Conservation (phyloP, 225 moss, liverwort and hornwort genomes). For the Anthoceros angustus region DNA sequence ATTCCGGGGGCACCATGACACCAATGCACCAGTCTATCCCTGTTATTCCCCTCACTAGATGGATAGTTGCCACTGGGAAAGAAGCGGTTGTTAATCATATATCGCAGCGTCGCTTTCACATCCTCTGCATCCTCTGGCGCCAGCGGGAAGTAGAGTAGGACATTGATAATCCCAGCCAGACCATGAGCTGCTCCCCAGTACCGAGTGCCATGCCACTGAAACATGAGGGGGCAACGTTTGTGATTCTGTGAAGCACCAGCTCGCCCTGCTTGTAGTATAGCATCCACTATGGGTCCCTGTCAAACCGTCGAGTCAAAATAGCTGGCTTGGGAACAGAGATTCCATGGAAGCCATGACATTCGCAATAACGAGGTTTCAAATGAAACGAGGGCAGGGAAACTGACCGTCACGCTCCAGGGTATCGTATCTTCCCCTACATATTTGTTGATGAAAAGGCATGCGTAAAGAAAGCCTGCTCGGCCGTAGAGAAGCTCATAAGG, state of each 20-base stretch:
- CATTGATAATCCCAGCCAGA: slow-evolving; percentile 73
- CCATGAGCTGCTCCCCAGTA: slow-evolving; percentile 98
- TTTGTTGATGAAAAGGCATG: slow-evolving; percentile 71
- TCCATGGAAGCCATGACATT: not conserved
- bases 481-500: slow-evolving; percentile 74
- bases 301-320: not conserved
- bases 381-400: not conserved
- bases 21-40: slow-evolving; percentile 79
- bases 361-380: not conserved
- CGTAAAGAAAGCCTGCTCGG: slow-evolving; percentile 89
- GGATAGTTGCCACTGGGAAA: slow-evolving; percentile 60
- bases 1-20: slow-evolving; percentile 87
- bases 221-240: slow-evolving; percentile 69
- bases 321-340: slow-evolving; percentile 2
- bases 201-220: slow-evolving; percentile 88
- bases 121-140: slow-evolving; percentile 52
- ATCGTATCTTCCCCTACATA: slow-evolving; percentile 53
- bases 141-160: slow-evolving; percentile 69
- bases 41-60: slow-evolving; percentile 74
- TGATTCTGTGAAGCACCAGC: slow-evolving; percentile 55
- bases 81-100: slow-evolving; percentile 71
- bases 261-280: slow-evolving; percentile 69
- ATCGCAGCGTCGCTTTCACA: slow-evolving; percentile 64
- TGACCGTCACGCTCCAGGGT: slow-evolving; percentile 40
- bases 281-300: slow-evolving; percentile 80